A percentile compares a stretch with the other conserved stretches of the same genome.
phyloP scores from a whole-genome alignment of 2,329 filamentous ascomycete species.

The Trichoderma sp. region DNA sequence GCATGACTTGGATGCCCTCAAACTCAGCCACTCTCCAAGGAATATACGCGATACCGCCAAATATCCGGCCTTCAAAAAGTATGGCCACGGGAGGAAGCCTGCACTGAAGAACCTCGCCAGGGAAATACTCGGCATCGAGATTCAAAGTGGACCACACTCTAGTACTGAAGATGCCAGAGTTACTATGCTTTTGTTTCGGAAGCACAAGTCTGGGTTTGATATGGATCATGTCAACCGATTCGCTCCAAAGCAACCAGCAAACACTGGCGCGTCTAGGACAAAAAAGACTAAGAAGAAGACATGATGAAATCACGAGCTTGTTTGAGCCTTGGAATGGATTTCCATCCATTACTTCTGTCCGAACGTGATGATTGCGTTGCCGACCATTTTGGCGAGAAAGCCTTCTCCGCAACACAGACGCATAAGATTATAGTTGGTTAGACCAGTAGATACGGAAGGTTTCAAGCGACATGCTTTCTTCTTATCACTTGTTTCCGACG shows the following conservation, averaged over 20 bases:
- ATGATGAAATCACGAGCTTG: neutral
- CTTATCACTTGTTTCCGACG: constrained; percentile 64
- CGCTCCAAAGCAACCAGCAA: constrained; percentile 35
- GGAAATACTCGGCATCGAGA: constrained; percentile 57
- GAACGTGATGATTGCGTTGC: constrained; percentile 61
- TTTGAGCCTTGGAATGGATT: neutral
- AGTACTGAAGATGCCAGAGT: constrained; percentile 79
- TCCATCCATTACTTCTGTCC: too few relatives aligned
- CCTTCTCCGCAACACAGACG: constrained; percentile 70
- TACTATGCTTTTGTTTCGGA: constrained; percentile 83
- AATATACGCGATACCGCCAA: constrained; percentile 84
- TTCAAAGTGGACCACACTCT: constrained; percentile 62
- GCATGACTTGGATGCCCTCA: constrained; percentile 73
- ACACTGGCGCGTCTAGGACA: constrained; percentile 27
- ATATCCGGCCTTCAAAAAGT: constrained; percentile 69
- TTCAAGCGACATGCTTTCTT: neutral
- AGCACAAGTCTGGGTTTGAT: constrained; percentile 82
- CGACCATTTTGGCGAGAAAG: constrained; percentile 67
- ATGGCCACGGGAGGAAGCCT: constrained; percentile 65
- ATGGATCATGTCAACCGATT: constrained; percentile 70
- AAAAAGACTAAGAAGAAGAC: constrained; percentile 42
- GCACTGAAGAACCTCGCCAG: constrained; percentile 58
- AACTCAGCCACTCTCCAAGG: constrained; percentile 71
- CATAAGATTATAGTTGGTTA: constrained; percentile 58
- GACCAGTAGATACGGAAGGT: neutral